Evolutionary conservation across 306 rosid genomes (phyloP), one percentile per base, ranked within the genome.

Genomic region (Canavalia ensiformis): DNA sequence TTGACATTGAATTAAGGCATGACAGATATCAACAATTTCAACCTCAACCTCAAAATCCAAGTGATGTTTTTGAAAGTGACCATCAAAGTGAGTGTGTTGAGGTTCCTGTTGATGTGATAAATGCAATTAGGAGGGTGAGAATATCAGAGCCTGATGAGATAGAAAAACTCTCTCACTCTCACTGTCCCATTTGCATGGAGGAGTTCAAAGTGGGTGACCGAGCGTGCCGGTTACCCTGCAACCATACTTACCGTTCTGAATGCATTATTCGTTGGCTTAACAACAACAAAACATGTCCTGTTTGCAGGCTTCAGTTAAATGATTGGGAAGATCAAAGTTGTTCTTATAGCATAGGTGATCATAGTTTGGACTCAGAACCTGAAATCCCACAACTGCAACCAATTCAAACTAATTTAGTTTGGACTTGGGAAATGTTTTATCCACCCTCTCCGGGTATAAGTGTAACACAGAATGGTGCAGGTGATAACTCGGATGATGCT

Each of bases 131-230:
- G 0, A 84, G 64, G 8, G 90, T 89, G 86, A 73, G 28, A 18
- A 73, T 91, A 56, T 51, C n/a, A 2, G 82, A 85, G 46, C 76
- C 39, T 7, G 77, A 88, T 79, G 25, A 79, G 72, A 83, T 42
- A 57, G 87, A 85, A 58, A 89, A 85, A 29, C 44, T 31, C 25
- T 18, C 25, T 18, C 2, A 37, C 3, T 34, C 88, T 4, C 37
- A 18, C 0, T 94, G 98, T 51, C 95, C 97, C 13, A 86, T 94
- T 50, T 94, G 98, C 83, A 90, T 80, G 91, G 97, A 94, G 39
- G 92, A 90, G 66, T 91, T 92, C 45, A 78, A 79, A 79, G 81
- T 85, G 0, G 94, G 89, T 1, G 90, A 86, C 0, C 82, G 83
- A 45, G 98, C 88, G 2, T 85, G 70, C 72, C 84, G 74, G 79